phyloP scores from a whole-genome alignment of 2,329 filamentous ascomycete genomes.

The Ilyonectria sp. region DNA sequence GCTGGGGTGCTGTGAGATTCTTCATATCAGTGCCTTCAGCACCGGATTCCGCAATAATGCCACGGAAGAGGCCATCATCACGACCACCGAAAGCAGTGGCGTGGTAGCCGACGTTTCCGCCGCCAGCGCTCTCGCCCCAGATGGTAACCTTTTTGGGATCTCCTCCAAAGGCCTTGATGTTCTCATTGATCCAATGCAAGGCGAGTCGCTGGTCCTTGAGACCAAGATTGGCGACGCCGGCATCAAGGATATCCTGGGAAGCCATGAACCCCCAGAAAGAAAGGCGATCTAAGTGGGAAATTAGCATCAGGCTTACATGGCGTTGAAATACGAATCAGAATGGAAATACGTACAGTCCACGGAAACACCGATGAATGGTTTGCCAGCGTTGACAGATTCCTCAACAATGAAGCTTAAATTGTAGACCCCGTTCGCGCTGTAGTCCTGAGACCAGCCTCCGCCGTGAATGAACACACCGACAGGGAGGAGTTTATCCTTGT shows the following conservation, averaged over 20 bases:
- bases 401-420: slow-evolving; percentile 73
- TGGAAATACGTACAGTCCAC: slow-evolving; percentile 37
- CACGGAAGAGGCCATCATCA: slow-evolving; percentile 69
- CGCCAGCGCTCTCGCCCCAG: slow-evolving; percentile 63
- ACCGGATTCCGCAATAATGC: slow-evolving; percentile 66
- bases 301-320: neutral
- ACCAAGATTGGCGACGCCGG: slow-evolving; percentile 60
- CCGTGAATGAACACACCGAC: slow-evolving; percentile 51
- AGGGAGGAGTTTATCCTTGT: slow-evolving; percentile 36
- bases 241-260: slow-evolving; percentile 56
- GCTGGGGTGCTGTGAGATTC: slow-evolving; percentile 23
- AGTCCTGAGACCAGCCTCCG: slow-evolving; percentile 59
- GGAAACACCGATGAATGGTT: slow-evolving; percentile 41
- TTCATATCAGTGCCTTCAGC: slow-evolving; percentile 48
- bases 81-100: slow-evolving; percentile 56
- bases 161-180: slow-evolving; percentile 61
- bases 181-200: slow-evolving; percentile 65
- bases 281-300: slow-evolving; percentile 30
- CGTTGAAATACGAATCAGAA: fast-evolving
- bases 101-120: slow-evolving; percentile 63
- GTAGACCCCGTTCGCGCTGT: slow-evolving; percentile 65
- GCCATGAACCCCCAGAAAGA: slow-evolving; percentile 63
- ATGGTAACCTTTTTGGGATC: slow-evolving; percentile 62
- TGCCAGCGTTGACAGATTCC: slow-evolving; percentile 50
- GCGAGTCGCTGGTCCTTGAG: slow-evolving; percentile 65